phyloP scores from a whole-genome alignment of 352 stramenopile genomes.

The Globisporangium orthogonon region DNA sequence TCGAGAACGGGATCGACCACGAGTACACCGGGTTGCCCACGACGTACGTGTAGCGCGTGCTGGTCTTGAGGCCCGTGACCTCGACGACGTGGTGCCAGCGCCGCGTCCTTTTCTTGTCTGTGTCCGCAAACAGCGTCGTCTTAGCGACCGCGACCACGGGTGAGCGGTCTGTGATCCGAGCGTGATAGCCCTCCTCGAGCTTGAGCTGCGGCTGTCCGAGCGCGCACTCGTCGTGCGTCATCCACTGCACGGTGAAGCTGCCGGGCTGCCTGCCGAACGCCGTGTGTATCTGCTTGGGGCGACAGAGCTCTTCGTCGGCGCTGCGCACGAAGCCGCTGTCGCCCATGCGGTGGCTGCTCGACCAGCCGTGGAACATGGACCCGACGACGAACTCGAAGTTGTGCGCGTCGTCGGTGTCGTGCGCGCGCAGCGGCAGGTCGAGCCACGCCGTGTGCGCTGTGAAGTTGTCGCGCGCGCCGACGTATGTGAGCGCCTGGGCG shows the following conservation, averaged over 20 bases:
- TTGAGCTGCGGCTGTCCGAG: slow-evolving; percentile 40
- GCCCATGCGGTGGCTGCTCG: slow-evolving; percentile 51
- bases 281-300: slow-evolving; percentile 79
- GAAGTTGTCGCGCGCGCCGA: slow-evolving; percentile 37
- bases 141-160: slow-evolving; percentile 34
- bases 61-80: slow-evolving; percentile 52
- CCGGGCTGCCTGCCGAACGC: slow-evolving; percentile 51
- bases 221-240: slow-evolving; percentile 53
- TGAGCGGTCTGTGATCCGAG: slow-evolving; percentile 31
- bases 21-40: slow-evolving; percentile 74
- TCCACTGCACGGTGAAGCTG: slow-evolving; percentile 76
- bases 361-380: slow-evolving; percentile 77
- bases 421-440: slow-evolving; percentile 16
- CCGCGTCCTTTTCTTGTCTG: slow-evolving; percentile 43
- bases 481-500: slow-evolving; percentile 51
- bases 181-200: slow-evolving; percentile 50
- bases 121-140: slow-evolving; percentile 64
- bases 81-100: slow-evolving; percentile 65
- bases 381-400: slow-evolving; percentile 70
- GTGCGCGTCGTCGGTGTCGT: slow-evolving; percentile 1
- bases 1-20: slow-evolving; percentile 75
- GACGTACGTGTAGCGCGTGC: slow-evolving; percentile 76
- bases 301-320: slow-evolving; percentile 41
- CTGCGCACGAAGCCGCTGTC: slow-evolving; percentile 36
- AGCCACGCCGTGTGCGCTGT: slow-evolving; percentile 68